Base-by-base conservation (phyloP, 495 filamentous ascomycete genomes). In the Aspergillus ostianus region DNA sequence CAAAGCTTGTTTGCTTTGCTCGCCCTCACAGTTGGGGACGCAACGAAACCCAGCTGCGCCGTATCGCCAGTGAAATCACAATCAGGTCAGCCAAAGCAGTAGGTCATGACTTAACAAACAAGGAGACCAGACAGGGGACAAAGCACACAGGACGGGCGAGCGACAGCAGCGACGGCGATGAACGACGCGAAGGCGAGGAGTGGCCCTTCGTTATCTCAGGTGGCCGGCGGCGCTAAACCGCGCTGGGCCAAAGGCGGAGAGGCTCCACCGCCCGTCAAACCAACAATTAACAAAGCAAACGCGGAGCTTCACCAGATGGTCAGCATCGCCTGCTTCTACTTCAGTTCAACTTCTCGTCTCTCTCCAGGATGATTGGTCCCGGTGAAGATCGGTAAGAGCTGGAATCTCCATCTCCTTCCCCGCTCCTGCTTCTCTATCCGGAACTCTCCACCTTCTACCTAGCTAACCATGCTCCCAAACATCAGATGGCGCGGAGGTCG, bases 401-500 rank as follows among this genome's bases (percentile, higher is more conserved):
- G 23, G 23, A 26, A 2, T 26, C 41, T 23, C 8, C 15, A 21
- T 19, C 27, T 8, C n/a, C 41, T 19, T 41, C 15, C 23, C 13
- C 6, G 1, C n/a, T 19, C 21, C 44, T n/a, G n/a, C 9, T 41
- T 23, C 53, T 17, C 26, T 29, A 10, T 58, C 51, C 53, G 19
- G 61, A 4, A 27, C 51, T 27, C 48, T 29, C 21, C 27, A 55
- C 29, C 61, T 66, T 36, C 26, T 23, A 51, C 32, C 32, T 27
- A 21, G 15, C n/a, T 51, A 26, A 26, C 49, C 49, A 4, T 13
- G 15, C 23, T 6, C 23, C 30, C 10, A 32, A 32, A 32, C 36
- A 41, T 51, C 49, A 79, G 74, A 68, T 79, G 77, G 77, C 75
- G 74, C 61, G 66, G 73, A 58, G 74, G 77, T 55, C 71, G 65